Conservation (phyloP, 106 monocot species). For the Acanthochlamys bracteata region DNA sequence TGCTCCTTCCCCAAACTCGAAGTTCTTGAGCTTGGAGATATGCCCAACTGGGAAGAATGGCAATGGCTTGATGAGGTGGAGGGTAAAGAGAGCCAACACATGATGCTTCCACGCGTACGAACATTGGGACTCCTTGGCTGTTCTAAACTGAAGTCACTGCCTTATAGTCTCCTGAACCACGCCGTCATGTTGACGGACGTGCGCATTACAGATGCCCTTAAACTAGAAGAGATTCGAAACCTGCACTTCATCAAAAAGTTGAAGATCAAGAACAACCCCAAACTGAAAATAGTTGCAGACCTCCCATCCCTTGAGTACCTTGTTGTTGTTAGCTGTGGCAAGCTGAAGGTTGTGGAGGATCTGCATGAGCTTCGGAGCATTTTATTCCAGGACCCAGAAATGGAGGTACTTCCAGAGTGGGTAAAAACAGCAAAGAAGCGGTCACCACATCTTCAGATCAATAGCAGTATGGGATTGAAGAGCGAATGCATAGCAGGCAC, state of each 20-base stretch:
- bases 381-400: background rate
- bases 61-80: background rate
- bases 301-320: background rate
- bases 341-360: background rate
- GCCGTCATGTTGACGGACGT: background rate
- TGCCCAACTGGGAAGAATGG: background rate
- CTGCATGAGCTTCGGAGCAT: background rate
- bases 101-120: background rate
- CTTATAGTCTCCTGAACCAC: too few relatives aligned
- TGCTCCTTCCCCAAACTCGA: background rate
- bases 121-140: background rate
- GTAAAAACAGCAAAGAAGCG: too few relatives aligned
- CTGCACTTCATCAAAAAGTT: background rate
- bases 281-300: background rate
- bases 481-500: too few relatives aligned
- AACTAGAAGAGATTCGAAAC: background rate
- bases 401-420: background rate
- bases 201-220: background rate
- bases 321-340: background rate
- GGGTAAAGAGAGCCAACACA: background rate
- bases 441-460: too few relatives aligned
- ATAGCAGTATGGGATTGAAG: too few relatives aligned
- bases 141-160: too few relatives aligned
- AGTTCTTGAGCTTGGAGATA: background rate
- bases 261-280: background rate